Conservation (phyloP, 2,329 filamentous ascomycete species). For the Monilinia fructigena region DNA sequence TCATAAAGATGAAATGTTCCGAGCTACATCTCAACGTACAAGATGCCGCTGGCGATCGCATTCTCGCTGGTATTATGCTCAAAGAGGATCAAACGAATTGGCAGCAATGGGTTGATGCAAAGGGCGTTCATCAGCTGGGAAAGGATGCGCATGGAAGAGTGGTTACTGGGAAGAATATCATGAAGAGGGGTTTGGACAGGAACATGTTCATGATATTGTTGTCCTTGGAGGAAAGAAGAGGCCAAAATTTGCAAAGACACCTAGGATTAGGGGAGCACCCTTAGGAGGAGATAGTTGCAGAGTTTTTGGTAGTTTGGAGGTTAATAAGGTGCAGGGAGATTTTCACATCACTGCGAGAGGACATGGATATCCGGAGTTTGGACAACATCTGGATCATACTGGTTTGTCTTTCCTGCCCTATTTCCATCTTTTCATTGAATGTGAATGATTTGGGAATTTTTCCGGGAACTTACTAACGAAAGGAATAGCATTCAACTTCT, state of each 20-base stretch:
- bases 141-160: slow-evolving; percentile 54
- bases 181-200: slow-evolving; percentile 71
- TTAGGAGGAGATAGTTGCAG: slow-evolving; percentile 70
- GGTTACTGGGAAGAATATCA: slow-evolving; percentile 60
- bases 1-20: slow-evolving; percentile 81
- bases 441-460: background rate
- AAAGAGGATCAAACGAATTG: slow-evolving; percentile 76
- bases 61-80: slow-evolving; percentile 75
- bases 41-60: slow-evolving; percentile 88
- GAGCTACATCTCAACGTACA: slow-evolving; percentile 97
- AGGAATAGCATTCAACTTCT: slow-evolving; percentile 85
- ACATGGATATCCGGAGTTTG: slow-evolving; percentile 86
- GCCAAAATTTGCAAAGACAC: slow-evolving; percentile 73
- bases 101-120: slow-evolving; percentile 74
- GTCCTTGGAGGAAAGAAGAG: slow-evolving; percentile 62
- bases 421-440: background rate
- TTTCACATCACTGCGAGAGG: slow-evolving; percentile 96
- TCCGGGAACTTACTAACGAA: slow-evolving; percentile 31
- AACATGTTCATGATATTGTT: slow-evolving; percentile 90
- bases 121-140: slow-evolving; percentile 62
- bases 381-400: slow-evolving; percentile 75
- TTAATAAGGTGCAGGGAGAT: slow-evolving; percentile 97
- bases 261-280: slow-evolving; percentile 49
- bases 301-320: slow-evolving; percentile 82
- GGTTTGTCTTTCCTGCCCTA: slow-evolving; percentile 51